Conservation (phyloP, 495 filamentous ascomycete genomes). For the Astrothelium macrocarpum region DNA sequence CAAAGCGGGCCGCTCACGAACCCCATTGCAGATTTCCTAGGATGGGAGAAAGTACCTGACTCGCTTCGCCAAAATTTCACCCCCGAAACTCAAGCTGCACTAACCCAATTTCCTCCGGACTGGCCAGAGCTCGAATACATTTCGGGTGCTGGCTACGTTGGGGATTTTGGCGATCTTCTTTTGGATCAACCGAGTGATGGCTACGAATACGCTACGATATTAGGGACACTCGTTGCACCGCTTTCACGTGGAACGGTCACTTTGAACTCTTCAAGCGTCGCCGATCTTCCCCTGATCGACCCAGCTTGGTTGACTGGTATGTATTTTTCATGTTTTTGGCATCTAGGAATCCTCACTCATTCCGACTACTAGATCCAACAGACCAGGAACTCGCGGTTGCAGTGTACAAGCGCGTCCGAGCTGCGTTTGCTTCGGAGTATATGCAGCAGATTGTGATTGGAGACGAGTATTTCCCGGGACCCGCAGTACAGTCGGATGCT, state of each 20-base stretch:
- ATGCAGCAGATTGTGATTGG: slow-evolving; percentile 38
- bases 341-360: too few species aligned
- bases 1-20: slow-evolving; percentile 19
- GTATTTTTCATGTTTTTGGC: too few species aligned
- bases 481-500: slow-evolving; percentile 37
- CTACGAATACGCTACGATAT: slow-evolving; percentile 38
- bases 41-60: slow-evolving; percentile 21
- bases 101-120: slow-evolving; percentile 39
- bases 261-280: slow-evolving; percentile 35
- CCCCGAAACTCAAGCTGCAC: slow-evolving; percentile 19
- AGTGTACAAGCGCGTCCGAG: slow-evolving; percentile 43
- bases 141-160: slow-evolving; percentile 20
- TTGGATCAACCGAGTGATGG: slow-evolving; percentile 1
- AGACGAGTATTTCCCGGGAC: slow-evolving; percentile 40
- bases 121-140: slow-evolving; percentile 54
- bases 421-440: slow-evolving; percentile 34
- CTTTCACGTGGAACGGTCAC: slow-evolving; percentile 47
- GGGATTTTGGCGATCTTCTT: slow-evolving; percentile 10
- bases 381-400: slow-evolving; percentile 49
- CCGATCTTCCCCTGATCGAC: slow-evolving; percentile 44
- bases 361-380: slow-evolving; percentile 36
- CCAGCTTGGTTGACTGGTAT: slow-evolving; percentile 46
- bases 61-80: slow-evolving; percentile 10
- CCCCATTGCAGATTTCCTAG: slow-evolving; percentile 15
- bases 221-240: slow-evolving; percentile 36